Evolutionary conservation across 768 basidiomycete species (phyloP), one percentile per base, ranked within the genome.

Genomic region (Macrolepiota albuminosa): DNA sequence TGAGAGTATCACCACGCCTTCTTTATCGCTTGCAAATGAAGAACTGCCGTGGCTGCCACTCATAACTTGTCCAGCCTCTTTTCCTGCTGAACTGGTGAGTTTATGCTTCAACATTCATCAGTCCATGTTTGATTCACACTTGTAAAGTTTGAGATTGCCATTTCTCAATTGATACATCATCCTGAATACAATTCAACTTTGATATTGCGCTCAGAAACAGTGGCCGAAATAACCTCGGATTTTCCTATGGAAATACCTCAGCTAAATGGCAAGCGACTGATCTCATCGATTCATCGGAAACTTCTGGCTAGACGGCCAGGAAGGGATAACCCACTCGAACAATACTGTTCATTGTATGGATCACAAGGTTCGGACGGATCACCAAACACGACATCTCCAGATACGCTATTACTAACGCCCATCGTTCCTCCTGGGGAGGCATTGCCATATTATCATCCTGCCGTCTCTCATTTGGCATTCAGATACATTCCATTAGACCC

Each of bases 181-280:
- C 95, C 95, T 6, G 95, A 98, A 68, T 92, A 93, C 70, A 96
- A 95, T 68, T 93, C 93, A 0, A 89, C 91, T 0, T 81, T 96
- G 31, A 96, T 98, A 58, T 76, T 98, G 18, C 84, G 95, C 2
- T 90, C 94, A 0, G 91, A 96, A 42, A 82, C 81, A 3, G 52
- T 90, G 21, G 68, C 70, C 6, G 80, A 85, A 48, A 64, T 69
- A 26, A 70, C 64, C 7, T 64, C 65, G 6, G 66, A 74, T 8
- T 70, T 79, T 46, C 76, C 78, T 0, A 14, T 58, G 1, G 39
- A 62, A 0, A 59, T 80, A 6, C 81, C 82, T 0, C 42, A 37
- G 1, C 62, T 87, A 26, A 66, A 74, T 2, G 79, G 73, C 0
- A 60, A 68, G 18, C 67, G 52, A 0, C 72, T 79, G 6, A 69